These are phyloP conservation scores for Cenchrus americanus DNA, from an alignment of 176 grass and related monocot species.

Conservation along the genomic window DNA sequence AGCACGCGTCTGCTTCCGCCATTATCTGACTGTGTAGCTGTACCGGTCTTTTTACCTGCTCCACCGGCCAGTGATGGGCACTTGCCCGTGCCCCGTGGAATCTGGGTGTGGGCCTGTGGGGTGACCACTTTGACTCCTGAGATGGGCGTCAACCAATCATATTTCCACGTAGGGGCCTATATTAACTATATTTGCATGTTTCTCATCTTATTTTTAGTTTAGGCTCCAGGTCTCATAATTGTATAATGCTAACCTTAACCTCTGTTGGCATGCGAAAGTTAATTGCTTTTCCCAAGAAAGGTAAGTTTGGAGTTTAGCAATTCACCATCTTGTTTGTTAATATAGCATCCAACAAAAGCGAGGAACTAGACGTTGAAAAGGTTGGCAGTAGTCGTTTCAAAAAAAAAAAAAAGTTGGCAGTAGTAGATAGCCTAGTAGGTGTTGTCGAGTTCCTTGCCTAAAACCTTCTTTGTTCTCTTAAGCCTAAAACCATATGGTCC, in stretches of 20 bases:
- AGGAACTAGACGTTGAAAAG: background rate
- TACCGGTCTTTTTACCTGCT: constrained; percentile 37
- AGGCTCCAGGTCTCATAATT: background rate
- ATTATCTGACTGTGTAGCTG: constrained; percentile 3
- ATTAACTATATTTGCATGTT: background rate
- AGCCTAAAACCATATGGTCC: background rate
- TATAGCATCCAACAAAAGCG: background rate
- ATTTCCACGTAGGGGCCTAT: background rate
- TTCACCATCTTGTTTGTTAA: background rate
- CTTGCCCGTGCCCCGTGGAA: constrained; percentile 27
- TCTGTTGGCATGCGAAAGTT: background rate
- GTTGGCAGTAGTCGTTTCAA: background rate
- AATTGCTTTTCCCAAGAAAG: background rate
- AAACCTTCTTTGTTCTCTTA: background rate
- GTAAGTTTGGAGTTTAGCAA: background rate
- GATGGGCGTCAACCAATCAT: constrained; percentile 6
- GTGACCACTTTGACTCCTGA: constrained; percentile 32
- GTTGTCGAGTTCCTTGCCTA: background rate
- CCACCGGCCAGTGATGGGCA: constrained; percentile 6
- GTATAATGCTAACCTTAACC: background rate
- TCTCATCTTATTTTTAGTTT: background rate
- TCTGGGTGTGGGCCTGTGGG: background rate
- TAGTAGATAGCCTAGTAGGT: background rate
- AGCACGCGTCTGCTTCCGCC: background rate
- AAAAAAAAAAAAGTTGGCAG: background rate